A percentile compares a stretch with the other conserved stretches of the same genome.
Evolutionary conservation across 345 rosid species (phyloP).

Genomic region (Carallia brachiata): DNA sequence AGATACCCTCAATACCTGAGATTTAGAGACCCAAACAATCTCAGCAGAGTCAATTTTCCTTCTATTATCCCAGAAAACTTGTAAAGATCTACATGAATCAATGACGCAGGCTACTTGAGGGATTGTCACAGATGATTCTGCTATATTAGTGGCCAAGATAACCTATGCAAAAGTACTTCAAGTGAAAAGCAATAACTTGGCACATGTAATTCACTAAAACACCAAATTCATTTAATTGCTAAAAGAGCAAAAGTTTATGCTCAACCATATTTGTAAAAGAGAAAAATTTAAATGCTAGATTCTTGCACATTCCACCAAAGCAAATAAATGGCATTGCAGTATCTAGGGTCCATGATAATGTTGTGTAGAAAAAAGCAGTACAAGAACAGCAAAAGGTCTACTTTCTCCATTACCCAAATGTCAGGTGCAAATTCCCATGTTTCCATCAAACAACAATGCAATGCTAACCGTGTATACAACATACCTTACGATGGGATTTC

Average conservation of each 20-base stretch:
- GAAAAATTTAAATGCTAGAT: no score
- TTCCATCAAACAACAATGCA: background rate
- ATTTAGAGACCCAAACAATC: slow-evolving; percentile 88
- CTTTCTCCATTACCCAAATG: no score
- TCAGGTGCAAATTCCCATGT: background rate
- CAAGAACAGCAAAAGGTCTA: no score
- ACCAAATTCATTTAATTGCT: background rate
- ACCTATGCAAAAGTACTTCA: slow-evolving; percentile 44
- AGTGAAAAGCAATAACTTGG: slow-evolving; percentile 5
- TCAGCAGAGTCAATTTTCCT: slow-evolving; percentile 61
- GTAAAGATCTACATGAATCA: slow-evolving; percentile 91
- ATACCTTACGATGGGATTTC: slow-evolving; percentile 87
- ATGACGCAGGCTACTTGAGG: slow-evolving; percentile 90
- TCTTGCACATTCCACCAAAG: no score
- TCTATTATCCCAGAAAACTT: slow-evolving; percentile 76
- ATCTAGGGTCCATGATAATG: no score
- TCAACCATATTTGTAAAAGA: no score
- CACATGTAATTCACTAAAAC: background rate
- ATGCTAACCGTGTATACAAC: slow-evolving; percentile 1
- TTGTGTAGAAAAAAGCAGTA: no score
- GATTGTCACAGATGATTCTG: slow-evolving; percentile 95
- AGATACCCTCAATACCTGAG: slow-evolving; percentile 61
- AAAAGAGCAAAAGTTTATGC: background rate
- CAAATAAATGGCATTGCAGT: no score
- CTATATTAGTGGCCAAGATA: slow-evolving; percentile 90